These are phyloP conservation scores for Graphilbum fragrans DNA, from an alignment of 2,329 filamentous ascomycete species.

Conservation along the genomic window DNA sequence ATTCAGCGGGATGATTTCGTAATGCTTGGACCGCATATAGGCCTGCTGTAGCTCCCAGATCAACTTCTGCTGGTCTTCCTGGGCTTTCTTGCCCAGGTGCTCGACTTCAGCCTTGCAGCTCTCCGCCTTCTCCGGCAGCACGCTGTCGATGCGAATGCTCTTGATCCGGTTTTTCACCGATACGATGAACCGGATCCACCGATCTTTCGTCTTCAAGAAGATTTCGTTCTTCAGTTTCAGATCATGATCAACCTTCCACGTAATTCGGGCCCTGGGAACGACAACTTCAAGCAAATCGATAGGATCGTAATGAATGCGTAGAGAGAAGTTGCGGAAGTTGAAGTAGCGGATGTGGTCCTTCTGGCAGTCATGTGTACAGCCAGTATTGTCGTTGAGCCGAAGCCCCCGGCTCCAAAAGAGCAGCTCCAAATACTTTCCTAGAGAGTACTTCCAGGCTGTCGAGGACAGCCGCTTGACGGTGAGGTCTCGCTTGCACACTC, in stretches of 20 bases:
- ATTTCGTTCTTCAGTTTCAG: slow-evolving; percentile 86
- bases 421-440: slow-evolving; percentile 95
- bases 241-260: slow-evolving; percentile 96
- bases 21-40: slow-evolving; percentile 90
- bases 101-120: slow-evolving; percentile 76
- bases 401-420: slow-evolving; percentile 90
- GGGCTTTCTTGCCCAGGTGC: slow-evolving; percentile 60
- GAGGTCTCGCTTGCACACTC: slow-evolving; percentile 81
- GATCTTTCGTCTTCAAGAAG: slow-evolving; percentile 67
- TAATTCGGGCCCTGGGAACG: slow-evolving; percentile 78
- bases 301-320: slow-evolving; percentile 84
- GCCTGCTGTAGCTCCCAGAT: slow-evolving; percentile 72
- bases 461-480: slow-evolving; percentile 85
- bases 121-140: slow-evolving; percentile 76
- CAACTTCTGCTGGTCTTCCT: slow-evolving; percentile 68
- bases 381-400: slow-evolving; percentile 50
- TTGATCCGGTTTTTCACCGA: slow-evolving; percentile 76
- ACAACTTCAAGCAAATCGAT: slow-evolving; percentile 91
- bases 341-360: slow-evolving; percentile 90
- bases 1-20: slow-evolving; percentile 92
- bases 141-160: slow-evolving; percentile 82
- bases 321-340: slow-evolving; percentile 70
- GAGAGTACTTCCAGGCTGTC: slow-evolving; percentile 94
- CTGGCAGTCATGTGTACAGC: slow-evolving; percentile 83
- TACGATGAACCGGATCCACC: slow-evolving; percentile 74